Evolutionary conservation across 768 basidiomycete genomes (phyloP), one percentile per base, ranked within the genome.

Genomic region (Termitomyces sp.): DNA sequence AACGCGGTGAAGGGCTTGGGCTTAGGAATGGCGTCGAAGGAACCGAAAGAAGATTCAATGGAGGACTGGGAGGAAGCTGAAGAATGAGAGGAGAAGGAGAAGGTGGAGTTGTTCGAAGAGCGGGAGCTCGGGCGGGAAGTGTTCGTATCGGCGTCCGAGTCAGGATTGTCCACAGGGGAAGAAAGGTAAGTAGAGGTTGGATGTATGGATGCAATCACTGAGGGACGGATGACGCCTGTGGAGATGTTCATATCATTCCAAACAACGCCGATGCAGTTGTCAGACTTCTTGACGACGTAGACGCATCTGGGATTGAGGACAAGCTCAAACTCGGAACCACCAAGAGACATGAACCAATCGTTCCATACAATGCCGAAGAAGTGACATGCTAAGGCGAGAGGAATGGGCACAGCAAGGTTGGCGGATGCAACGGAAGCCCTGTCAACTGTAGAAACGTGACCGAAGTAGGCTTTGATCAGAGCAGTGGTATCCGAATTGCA

Each of bases 51-150:
- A 25, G 25, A 25, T 25, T 25, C 25, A 56, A 65, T 62, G 34
- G 73, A 72, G 15, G 72, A 60, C 10, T 65, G 56, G 15, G 76
- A 74, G n/a, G 74, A 73, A 3, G 65, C 64, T 7, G 78, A 77
- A 37, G 74, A 72, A 36, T 25, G 32, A 36, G 72, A 73, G 53
- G 67, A 72, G 40, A 59, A 61, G 29, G 66, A 76, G 53, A 69
- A 71, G 25, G 59, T 47, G n/a, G 74, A 77, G 43, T 70, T 61
- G 51, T 66, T 69, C 8, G 79, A 80, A 15, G 74, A 77, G 34
- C 77, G 75, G 3, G 79, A 79, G 69, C 74, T 75, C 5, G 79
- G 74, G 8, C 77, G 72, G n/a, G 79, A 78, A 42, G 70, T 69
- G 20, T 63, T 66, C 1, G 69, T 60, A 11, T 70, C 70, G 15